Conservation (phyloP, 73 alveolate genomes). For the Symbiodinium pilosum region DNA sequence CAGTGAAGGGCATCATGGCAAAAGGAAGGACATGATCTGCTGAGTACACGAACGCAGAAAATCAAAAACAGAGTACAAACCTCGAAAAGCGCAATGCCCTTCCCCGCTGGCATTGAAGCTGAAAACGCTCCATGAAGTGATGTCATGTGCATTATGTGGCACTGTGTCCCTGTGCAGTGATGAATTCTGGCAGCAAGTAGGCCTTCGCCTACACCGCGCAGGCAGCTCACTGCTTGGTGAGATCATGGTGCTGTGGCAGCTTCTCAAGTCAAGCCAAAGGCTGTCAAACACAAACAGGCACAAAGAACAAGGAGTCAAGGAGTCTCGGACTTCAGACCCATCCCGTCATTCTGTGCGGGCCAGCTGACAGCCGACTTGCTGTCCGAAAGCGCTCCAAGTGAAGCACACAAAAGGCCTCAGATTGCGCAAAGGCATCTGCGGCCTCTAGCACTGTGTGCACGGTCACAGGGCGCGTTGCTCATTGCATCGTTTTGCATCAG, state of each 20-base stretch:
- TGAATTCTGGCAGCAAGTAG: neutral
- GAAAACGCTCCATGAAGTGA: neutral
- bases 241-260: neutral
- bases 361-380: no score
- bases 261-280: neutral
- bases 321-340: neutral
- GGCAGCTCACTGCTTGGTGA: neutral
- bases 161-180: neutral
- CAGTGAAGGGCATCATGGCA: neutral
- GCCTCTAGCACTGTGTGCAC: neutral
- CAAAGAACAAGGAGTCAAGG: neutral
- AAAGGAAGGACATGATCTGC: neutral
- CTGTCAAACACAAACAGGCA: neutral
- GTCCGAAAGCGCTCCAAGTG: neutral
- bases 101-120: neutral
- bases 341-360: neutral
- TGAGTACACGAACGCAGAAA: neutral
- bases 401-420: neutral
- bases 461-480: neutral
- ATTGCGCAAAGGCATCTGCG: neutral
- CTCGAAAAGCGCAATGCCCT: neutral
- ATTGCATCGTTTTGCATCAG: neutral
- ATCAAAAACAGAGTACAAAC: neutral
- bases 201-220: neutral
- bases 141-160: neutral